phyloP scores from a whole-genome alignment of 176 grass and related monocot species.

The Bolboschoenus planiculmis region DNA sequence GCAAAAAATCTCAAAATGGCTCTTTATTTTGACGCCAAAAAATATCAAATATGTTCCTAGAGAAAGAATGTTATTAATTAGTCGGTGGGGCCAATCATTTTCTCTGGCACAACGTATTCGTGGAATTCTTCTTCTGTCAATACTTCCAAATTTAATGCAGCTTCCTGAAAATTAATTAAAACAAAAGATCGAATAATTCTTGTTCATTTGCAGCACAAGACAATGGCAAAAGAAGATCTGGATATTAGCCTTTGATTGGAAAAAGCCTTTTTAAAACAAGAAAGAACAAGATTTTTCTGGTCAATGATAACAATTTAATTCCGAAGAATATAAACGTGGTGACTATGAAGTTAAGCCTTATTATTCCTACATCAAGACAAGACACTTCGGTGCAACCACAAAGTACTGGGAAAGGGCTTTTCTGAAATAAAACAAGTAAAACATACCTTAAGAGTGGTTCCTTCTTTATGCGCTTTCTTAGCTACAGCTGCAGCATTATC shows the following conservation, averaged over 20 bases:
- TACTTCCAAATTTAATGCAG: slow-evolving; percentile 62
- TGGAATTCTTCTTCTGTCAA: slow-evolving; percentile 73
- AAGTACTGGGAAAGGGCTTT: not conserved
- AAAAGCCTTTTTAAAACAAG: not conserved
- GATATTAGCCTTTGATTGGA: not conserved
- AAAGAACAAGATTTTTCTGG: not conserved
- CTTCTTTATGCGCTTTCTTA: slow-evolving; percentile 99
- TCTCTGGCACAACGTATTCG: slow-evolving; percentile 74
- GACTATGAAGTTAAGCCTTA: no score
- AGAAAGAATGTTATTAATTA: not conserved
- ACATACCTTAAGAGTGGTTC: slow-evolving; percentile 88
- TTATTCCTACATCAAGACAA: slow-evolving; percentile 1
- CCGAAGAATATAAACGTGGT: not conserved
- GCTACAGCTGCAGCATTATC: slow-evolving; percentile 93
- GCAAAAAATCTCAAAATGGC: slow-evolving; percentile 9
- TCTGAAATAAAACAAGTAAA: slow-evolving; percentile 31
- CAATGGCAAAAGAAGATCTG: not conserved
- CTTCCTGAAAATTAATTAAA: slow-evolving; percentile 39
- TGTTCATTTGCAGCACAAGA: not conserved
- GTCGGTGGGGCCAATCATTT: slow-evolving; percentile 79
- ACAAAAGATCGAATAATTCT: not conserved
- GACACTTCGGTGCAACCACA: not conserved
- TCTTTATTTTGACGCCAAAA: not conserved
- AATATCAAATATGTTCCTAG: not conserved
- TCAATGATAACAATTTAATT: not conserved